Base-by-base conservation (phyloP, 139 green algal genomes). In the Chlorella sorokiniana region DNA sequence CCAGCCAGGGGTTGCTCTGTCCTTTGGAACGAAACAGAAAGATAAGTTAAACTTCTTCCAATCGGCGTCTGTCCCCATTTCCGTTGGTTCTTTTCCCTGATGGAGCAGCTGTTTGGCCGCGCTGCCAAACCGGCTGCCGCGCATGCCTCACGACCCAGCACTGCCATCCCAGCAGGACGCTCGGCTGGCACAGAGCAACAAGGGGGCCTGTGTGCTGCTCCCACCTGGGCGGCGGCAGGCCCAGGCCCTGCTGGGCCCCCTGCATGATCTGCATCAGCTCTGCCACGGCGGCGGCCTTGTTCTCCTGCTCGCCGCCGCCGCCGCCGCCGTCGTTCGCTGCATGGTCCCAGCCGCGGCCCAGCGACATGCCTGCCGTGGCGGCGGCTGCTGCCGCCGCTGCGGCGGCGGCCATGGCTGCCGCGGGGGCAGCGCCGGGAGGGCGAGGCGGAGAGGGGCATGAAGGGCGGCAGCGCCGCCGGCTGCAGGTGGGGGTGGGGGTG, bases 191-290 rank as follows among this genome's bases (percentile, higher is more conserved):
- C 67, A 73, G 38, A n/a, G 9, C 67, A 52, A 7, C 37, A 51
- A 16, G 2, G 25, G 10, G n/a, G n/a, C n/a, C n/a, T n/a, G n/a
- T n/a, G n/a, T n/a, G n/a, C n/a, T n/a, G n/a, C n/a, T 25, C 37
- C 5, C 51, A 68, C 72, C 72, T 79, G 72, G 51, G 29, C n/a
- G 41, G 42, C 29, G 42, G 51, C 51, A 67, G 72, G 35, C 51
- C 51, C 35, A 68, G 72, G 25, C 44, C 52, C 9, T 40, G 10
- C 10, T 22, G 27, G n/a, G n/a, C 37, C 6, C 72, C 72, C 51
- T 79, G 72, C 72, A 79, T 51, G 27, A 79, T 79, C 52, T 79
- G 72, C 72, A 79, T 79, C 7, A 79, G 37, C 52, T 79, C 72
- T 1, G 52, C 72, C 51, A 79, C 52, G 23, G 72, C 72, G 6